Conservation (phyloP, 495 filamentous ascomycete species). For the Penicillium bialowiezense region DNA sequence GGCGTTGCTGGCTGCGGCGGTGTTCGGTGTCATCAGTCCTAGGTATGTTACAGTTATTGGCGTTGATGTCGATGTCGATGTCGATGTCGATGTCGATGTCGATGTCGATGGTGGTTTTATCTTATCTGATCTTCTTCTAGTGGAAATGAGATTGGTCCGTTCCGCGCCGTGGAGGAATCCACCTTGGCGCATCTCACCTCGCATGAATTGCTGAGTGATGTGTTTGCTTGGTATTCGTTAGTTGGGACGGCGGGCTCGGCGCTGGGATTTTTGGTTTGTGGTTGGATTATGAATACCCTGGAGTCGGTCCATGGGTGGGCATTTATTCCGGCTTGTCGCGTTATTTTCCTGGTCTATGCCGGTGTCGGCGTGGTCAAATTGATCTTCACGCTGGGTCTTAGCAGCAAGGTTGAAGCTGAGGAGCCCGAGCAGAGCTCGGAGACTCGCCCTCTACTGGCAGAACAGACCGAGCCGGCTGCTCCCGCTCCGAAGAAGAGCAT, state of each 20-base stretch:
- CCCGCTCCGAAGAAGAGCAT: constrained; percentile 18
- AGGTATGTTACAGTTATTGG: constrained; percentile 45
- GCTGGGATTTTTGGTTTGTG: constrained; percentile 61
- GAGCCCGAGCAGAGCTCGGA: constrained; percentile 27
- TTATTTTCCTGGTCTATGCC: constrained; percentile 69
- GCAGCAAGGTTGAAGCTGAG: constrained; percentile 57
- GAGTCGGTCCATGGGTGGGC: constrained; percentile 48
- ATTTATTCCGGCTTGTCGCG: constrained; percentile 59
- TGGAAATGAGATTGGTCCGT: constrained; percentile 78
- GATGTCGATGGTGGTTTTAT: neutral
- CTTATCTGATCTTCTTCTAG: constrained; percentile 32
- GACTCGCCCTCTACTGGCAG: constrained; percentile 47
- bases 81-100: too few species aligned
- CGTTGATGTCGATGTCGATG: too few species aligned
- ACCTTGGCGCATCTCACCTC: constrained; percentile 71
- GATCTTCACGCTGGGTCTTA: constrained; percentile 56
- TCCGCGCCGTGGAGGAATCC: constrained; percentile 83
- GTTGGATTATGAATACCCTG: constrained; percentile 59
- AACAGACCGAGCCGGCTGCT: constrained; percentile 3
- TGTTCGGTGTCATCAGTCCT: constrained; percentile 80
- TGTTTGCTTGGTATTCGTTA: constrained; percentile 81
- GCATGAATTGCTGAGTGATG: constrained; percentile 59
- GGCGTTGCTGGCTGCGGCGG: constrained; percentile 67
- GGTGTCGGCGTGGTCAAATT: constrained; percentile 67
- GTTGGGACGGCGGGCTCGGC: constrained; percentile 63